Base-by-base conservation (phyloP, 192 early-diverging fungal genomes). In the Coemansia sp. region DNA sequence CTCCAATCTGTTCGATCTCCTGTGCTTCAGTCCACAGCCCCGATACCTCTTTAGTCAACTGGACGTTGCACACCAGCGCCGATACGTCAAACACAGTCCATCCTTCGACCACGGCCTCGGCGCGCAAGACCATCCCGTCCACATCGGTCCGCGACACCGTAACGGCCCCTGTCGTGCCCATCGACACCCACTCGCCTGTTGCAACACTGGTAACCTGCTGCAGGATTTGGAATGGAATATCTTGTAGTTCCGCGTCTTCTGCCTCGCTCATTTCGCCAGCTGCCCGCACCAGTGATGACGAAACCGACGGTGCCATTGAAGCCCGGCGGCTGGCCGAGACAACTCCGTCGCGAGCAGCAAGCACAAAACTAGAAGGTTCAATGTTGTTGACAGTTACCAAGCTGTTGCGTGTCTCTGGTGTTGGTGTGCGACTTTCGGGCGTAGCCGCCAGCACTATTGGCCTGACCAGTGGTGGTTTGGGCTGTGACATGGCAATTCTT, bases 41-140 rank as follows among this genome's bases (percentile, higher is more conserved):
- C 14, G 69, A 64, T 10, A 53, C 54, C 43, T 47, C 48, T 4
- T 14, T 32, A 8, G 27, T 41, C 6, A 53, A 29, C 29, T 57
- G 9, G 29, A 65, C 32, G 22, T 25, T 38, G 21, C 12, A n/a
- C 22, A 35, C 32, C 24, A 62, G 60, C 19, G 60, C 48, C 0
- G 60, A 25, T 7, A 69, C 76, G 23, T 75, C 73, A 25, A 82
- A 75, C 0, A 75, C 60, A 25, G 73, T 75, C 79, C 79, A 75
- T 0, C 79, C 79, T 12, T 66, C 73, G 10, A 75, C 41, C 23
- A 62, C 22, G 17, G 70, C 65, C 64, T 69, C 62, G 10, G 73
- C 66, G 0, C 79, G 79, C 27, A 72, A 53, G 29, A 72, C 54
- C 17, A 45, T 41, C 11, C 69, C 64, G 2, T 25, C 35, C 47